These are phyloP conservation scores for Artomyces pyxidatus DNA, from an alignment of 768 basidiomycete genomes.

Conservation along the genomic window DNA sequence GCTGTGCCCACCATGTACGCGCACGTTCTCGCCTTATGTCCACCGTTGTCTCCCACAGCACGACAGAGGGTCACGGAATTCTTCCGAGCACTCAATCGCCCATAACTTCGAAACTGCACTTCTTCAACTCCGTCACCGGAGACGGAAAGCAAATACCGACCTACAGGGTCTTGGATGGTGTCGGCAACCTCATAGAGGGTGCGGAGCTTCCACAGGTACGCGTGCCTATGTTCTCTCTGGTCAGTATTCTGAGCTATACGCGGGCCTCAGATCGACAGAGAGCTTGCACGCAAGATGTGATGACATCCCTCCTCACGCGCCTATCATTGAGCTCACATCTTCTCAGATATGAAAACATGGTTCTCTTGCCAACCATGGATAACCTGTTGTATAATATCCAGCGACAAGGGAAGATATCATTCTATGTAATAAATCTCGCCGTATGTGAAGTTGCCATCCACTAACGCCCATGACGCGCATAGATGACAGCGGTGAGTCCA, in stretches of 20 bases:
- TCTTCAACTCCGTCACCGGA: slow-evolving; percentile 71
- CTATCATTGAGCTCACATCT: neutral
- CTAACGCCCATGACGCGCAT: too few relatives aligned
- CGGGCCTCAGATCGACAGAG: slow-evolving; percentile 50
- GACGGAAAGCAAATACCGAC: slow-evolving; percentile 68
- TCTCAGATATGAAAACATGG: slow-evolving; percentile 68
- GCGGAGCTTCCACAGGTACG: slow-evolving; percentile 70
- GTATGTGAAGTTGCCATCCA: too few relatives aligned
- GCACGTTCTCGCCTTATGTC: slow-evolving; percentile 14
- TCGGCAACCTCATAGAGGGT: slow-evolving; percentile 64
- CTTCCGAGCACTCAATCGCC: slow-evolving; percentile 45
- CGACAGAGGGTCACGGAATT: slow-evolving; percentile 22
- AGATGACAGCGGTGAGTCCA: slow-evolving; percentile 76
- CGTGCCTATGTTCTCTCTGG: slow-evolving; percentile 1
- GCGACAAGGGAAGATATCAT: slow-evolving; percentile 88
- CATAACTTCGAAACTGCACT: slow-evolving; percentile 60
- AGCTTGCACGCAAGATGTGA: slow-evolving; percentile 55
- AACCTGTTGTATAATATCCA: slow-evolving; percentile 88
- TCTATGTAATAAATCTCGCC: too few relatives aligned
- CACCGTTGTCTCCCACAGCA: slow-evolving; percentile 11
- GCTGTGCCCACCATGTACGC: neutral
- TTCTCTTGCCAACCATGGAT: slow-evolving; percentile 74
- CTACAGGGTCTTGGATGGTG: slow-evolving; percentile 77
- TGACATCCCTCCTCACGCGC: neutral
- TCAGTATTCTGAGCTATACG: neutral